Conservation (phyloP, 495 filamentous ascomycete genomes). For the Penicillium bialowiezense region DNA sequence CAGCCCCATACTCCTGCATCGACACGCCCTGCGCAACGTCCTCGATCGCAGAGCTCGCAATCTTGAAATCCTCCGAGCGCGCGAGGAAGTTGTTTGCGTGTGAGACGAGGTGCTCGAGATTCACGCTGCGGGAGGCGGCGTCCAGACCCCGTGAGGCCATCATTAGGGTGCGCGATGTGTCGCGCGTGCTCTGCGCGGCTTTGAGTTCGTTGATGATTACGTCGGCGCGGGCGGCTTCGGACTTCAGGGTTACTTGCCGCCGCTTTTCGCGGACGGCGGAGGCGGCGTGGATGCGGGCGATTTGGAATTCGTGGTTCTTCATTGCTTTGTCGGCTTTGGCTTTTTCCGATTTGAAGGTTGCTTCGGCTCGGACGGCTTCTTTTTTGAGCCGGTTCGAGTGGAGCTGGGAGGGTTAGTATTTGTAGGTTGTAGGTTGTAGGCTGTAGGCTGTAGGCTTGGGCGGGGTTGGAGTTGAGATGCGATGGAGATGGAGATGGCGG, state of each 20-base stretch:
- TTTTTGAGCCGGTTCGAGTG: constrained; percentile 50
- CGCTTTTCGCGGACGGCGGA: constrained; percentile 48
- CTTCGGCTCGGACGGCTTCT: constrained; percentile 43
- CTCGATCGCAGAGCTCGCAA: constrained; percentile 44
- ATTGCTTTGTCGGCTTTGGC: constrained; percentile 49
- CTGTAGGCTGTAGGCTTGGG: neutral
- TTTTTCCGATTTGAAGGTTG: constrained; percentile 48
- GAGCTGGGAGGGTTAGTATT: constrained; percentile 23
- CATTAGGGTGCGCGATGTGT: constrained; percentile 45
- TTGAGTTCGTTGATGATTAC: constrained; percentile 52
- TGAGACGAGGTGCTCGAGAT: constrained; percentile 41
- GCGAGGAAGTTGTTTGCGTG: constrained; percentile 50
- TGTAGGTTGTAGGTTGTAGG: neutral
- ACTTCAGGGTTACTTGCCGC: constrained; percentile 43
- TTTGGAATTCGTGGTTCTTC: constrained; percentile 50
- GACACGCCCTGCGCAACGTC: constrained; percentile 46
- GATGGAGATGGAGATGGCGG: neutral
- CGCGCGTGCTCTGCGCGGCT: constrained; percentile 46
- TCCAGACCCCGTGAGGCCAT: constrained; percentile 43
- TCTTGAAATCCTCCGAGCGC: constrained; percentile 47
- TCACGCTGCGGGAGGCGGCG: constrained; percentile 44
- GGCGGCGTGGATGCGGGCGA: constrained; percentile 48
- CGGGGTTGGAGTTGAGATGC: constrained; percentile 1
- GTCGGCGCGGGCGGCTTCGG: constrained; percentile 46
- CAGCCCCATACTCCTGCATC: constrained; percentile 47